Conservation (phyloP, 768 basidiomycete species). For the Kwoniella mangroviensis region DNA sequence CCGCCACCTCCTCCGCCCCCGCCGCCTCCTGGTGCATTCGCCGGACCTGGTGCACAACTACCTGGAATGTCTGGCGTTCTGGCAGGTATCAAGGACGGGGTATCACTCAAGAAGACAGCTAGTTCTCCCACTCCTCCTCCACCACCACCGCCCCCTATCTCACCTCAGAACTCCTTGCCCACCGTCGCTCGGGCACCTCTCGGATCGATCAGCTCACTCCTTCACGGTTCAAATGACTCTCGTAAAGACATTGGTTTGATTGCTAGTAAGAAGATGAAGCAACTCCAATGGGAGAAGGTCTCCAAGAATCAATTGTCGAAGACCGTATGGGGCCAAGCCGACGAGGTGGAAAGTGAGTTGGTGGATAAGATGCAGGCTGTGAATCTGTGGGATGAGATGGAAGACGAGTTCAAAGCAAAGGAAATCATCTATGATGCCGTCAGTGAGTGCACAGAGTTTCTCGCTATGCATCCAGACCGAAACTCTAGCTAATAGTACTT, state of each 20-base stretch:
- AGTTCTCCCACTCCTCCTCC: slow-evolving; percentile 11
- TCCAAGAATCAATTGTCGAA: slow-evolving; percentile 80
- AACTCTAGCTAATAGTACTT: slow-evolving; percentile 16
- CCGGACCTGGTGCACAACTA: background rate
- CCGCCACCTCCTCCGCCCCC: slow-evolving; percentile 37
- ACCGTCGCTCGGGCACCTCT: slow-evolving; percentile 37
- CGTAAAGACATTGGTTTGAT: slow-evolving; percentile 86
- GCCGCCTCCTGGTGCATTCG: slow-evolving; percentile 19
- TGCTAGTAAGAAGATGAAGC: slow-evolving; percentile 92
- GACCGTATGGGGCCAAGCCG: slow-evolving; percentile 76
- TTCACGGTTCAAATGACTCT: slow-evolving; percentile 47
- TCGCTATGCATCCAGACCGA: no score
- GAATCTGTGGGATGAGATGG: slow-evolving; percentile 94
- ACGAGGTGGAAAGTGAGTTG: slow-evolving; percentile 72
- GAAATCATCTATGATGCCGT: slow-evolving; percentile 88
- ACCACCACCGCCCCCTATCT: slow-evolving; percentile 17
- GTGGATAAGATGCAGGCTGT: slow-evolving; percentile 77
- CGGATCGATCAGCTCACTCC: slow-evolving; percentile 50
- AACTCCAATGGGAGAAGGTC: slow-evolving; percentile 98
- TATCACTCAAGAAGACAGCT: slow-evolving; percentile 42
- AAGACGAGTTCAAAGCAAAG: slow-evolving; percentile 96
- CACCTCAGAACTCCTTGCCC: slow-evolving; percentile 17
- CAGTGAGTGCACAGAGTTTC: slow-evolving; percentile 62
- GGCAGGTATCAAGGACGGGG: slow-evolving; percentile 50
- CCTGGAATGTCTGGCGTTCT: slow-evolving; percentile 48